phyloP scores from a whole-genome alignment of 2,329 filamentous ascomycete genomes.

The Metarhizium humberi region DNA sequence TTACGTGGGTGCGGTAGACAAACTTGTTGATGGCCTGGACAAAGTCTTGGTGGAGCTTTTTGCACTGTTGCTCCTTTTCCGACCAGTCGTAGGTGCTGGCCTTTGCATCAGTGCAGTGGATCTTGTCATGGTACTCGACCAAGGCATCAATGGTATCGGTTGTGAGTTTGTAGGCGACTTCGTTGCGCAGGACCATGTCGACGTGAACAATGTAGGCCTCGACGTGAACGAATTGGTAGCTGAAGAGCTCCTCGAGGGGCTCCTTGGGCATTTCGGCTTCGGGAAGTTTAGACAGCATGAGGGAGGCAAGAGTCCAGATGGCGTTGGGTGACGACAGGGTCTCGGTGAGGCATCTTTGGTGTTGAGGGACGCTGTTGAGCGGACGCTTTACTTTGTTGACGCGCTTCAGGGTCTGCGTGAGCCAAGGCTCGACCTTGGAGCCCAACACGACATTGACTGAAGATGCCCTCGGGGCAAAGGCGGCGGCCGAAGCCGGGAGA shows the following conservation, averaged over 20 bases:
- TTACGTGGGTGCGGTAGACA: conserved; percentile 82
- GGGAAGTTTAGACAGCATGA: conserved; percentile 87
- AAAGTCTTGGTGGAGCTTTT: conserved; percentile 96
- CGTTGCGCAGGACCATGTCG: conserved; percentile 95
- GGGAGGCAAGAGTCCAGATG: conserved; percentile 87
- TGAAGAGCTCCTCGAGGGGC: conserved; percentile 78
- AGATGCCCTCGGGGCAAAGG: conserved; percentile 83
- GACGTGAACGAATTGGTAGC: conserved; percentile 86
- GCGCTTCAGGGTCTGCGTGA: conserved; percentile 92
- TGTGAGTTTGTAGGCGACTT: conserved; percentile 96
- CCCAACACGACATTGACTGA: conserved; percentile 91
- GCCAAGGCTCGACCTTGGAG: conserved; percentile 89
- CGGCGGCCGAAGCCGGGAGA: conserved; percentile 88
- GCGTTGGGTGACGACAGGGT: conserved; percentile 81
- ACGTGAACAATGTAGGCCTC: conserved; percentile 98
- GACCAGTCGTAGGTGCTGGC: conserved; percentile 90
- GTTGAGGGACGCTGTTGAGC: conserved; percentile 92
- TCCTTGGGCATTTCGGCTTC: conserved; percentile 78
- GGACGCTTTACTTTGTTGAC: conserved; percentile 96
- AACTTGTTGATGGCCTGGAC: conserved; percentile 96
- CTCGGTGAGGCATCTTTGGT: conserved; percentile 91
- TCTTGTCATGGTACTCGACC: conserved; percentile 91
- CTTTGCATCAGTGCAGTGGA: conserved; percentile 84
- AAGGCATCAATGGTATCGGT: conserved; percentile 87
- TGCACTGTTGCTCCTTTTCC: conserved; percentile 91